phyloP scores from a whole-genome alignment of 1,139 yeast species.

The Lodderomyces theae region DNA sequence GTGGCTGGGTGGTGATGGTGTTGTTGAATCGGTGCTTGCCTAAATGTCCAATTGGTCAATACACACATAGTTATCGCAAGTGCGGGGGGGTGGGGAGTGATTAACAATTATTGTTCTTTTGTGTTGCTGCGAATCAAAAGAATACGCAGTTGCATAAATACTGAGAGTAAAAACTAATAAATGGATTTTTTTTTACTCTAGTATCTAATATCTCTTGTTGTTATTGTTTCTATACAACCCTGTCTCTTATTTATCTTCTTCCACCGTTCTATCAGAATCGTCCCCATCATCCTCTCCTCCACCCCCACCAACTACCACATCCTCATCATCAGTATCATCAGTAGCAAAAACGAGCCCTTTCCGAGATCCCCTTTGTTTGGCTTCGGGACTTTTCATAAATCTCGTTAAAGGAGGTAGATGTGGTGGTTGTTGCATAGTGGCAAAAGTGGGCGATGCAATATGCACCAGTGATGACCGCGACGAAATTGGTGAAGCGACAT shows the following conservation, averaged over 20 bases:
- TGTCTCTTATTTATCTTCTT: slow-evolving; percentile 4
- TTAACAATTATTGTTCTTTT: no score
- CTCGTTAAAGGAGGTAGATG: slow-evolving; percentile 35
- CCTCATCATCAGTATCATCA: slow-evolving; percentile 22
- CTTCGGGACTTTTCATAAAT: slow-evolving; percentile 17
- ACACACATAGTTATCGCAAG: slow-evolving; percentile 3
- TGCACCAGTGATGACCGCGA: slow-evolving; percentile 23
- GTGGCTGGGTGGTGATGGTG: no score
- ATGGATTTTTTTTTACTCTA: no score
- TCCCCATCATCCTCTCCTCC: background rate
- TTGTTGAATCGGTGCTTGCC: slow-evolving; percentile 4
- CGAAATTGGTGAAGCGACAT: slow-evolving; percentile 18
- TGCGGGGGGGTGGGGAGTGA: no score
- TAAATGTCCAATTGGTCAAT: slow-evolving; percentile 12
- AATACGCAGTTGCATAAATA: no score
- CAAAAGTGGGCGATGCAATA: slow-evolving; percentile 18
- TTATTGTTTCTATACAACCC: no score
- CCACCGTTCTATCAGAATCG: slow-evolving; percentile 7
- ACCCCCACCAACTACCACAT: background rate
- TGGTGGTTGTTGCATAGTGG: slow-evolving; percentile 6
- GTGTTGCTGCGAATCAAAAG: no score
- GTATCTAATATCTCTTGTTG: no score
- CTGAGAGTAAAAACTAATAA: no score
- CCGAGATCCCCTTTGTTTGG: slow-evolving; percentile 5
- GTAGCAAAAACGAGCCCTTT: slow-evolving; percentile 21